Evolutionary conservation across 176 grass and related monocot species (phyloP), one percentile per base, ranked within the genome.

Genomic region (Aegilops bicornis): DNA sequence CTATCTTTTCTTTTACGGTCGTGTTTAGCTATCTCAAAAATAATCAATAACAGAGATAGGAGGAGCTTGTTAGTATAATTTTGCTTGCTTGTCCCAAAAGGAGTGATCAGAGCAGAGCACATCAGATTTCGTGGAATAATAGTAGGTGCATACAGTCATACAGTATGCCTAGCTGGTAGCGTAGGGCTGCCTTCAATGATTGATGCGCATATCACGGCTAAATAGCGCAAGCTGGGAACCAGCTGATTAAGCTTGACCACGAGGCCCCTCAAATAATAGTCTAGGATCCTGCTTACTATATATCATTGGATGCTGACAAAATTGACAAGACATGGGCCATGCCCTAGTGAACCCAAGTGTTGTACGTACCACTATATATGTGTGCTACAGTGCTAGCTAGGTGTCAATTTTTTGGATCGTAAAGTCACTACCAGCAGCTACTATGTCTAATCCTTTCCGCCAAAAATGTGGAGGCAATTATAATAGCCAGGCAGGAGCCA

Each of bases 231-330:
- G 8, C 63, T 48, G 63, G 25, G 13, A 81, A 33, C 6, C 31
- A 42, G 42, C 19, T 75, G 72, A 75, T 75, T 77, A 56, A 20
- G 25, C 30, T 31, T 73, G 35, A 48, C 45, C 54, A 48, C 17
- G 52, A 13, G 43, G 23, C 19, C 68, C 82, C 43, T 19, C 30
- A 17, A 89, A 80, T 50, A 58, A 58, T 67, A 67, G 67, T 84
- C 64, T 74, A 67, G 24, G 42, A 40, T 40, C 17, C 74, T 62
- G 40, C 50, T 86, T 77, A 60, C 72, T 29, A 47, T 48, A 17
- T 36, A 61, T 70, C 37, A 52, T 61, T 39, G 10, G 29, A 82
- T 89, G 5, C 79, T 50, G 79, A 86, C 83, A 90, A 86, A 69
- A 50, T 25, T n/a, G 83, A 54, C 78, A 77, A 70, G 88, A 64